Base-by-base conservation (phyloP, 2,329 filamentous ascomycete genomes). In the Cladobotryum mycophilum region DNA sequence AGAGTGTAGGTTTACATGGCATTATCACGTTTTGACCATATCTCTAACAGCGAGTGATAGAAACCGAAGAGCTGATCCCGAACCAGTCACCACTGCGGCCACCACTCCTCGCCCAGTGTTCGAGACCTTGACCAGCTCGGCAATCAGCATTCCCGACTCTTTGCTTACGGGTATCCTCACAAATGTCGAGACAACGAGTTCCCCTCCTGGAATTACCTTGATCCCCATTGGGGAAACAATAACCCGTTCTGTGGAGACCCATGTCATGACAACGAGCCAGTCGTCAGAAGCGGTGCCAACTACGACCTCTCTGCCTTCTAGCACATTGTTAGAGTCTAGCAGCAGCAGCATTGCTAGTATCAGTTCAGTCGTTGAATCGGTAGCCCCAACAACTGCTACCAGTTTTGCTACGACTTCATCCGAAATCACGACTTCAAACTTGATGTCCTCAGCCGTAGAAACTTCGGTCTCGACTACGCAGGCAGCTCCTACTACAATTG, bases 1-100 rank as follows among this genome's bases (percentile, higher is more conserved):
- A 63, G 56, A 56, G 52, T 63, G 66, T 69, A 55, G 47, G 64
- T 57, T 37, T 33, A 30, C 25, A 30, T 30, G 25, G 4, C 9
- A 11, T 5, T 8, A 30, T 30, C 25, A 30, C 9, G 25, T 30
- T 6, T 30, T 30, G 25, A 30, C 8, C 25, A 30, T 30, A 5
- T 30, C 3, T 11, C 25, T 30, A 30, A 30, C 25, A 48, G 43
- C 22, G n/a, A 18, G 12, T 36, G 11, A 11, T 45, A 44, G 11
- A 11, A 30, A 30, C 25, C 25, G 25, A 30, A 30, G 25, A 30
- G 25, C 25, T 11, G 25, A 30, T 30, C 25, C 25, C 9, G 6
- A 30, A 30, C 25, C 25, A 8, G 25, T 30, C 25, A 11, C 25
- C 25, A 30, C 25, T 18, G 33, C 52, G 13, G 17, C 33, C 5